These are phyloP conservation scores for Mortierella sp. DNA, from an alignment of 371 early-diverging fungal genomes.

Conservation along the genomic window DNA sequence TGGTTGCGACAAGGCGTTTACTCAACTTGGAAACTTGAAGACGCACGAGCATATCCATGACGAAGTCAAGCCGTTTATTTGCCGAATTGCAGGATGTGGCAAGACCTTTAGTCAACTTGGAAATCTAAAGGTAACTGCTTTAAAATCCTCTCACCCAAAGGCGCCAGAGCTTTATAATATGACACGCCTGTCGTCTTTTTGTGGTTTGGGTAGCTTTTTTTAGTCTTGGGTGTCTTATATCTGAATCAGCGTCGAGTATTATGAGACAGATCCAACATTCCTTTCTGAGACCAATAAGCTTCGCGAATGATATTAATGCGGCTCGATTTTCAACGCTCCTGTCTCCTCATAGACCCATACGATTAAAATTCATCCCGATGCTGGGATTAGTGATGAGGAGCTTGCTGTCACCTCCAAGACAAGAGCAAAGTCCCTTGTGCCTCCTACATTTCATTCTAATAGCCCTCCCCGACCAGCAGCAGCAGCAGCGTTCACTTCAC, in stretches of 20 bases:
- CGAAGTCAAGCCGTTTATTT: slow-evolving; percentile 76
- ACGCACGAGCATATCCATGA: slow-evolving; percentile 81
- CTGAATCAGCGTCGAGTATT: no score
- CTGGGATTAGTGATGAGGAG: slow-evolving; percentile 40
- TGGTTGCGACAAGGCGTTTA: slow-evolving; percentile 76
- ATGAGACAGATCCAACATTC: no score
- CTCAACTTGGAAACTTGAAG: slow-evolving; percentile 84
- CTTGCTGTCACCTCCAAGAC: slow-evolving; percentile 15
- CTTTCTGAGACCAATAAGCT: no score
- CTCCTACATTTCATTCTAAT: background rate
- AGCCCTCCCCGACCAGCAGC: background rate
- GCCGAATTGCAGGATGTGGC: slow-evolving; percentile 64
- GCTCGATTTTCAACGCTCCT: no score
- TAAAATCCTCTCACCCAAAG: no score
- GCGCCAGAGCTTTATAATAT: no score
- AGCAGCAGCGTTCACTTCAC: background rate
- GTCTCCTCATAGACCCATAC: slow-evolving; percentile 35
- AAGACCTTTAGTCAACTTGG: slow-evolving; percentile 75
- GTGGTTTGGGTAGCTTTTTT: no score
- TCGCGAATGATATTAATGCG: no score
- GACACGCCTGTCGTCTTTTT: no score
- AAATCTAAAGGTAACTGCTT: slow-evolving; percentile 63
- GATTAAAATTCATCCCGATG: slow-evolving; percentile 43
- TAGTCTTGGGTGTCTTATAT: no score
- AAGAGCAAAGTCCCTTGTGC: background rate